Evolutionary conservation across 2,329 filamentous ascomycete genomes (phyloP), one percentile per base, ranked within the genome.

Genomic region (Claviceps citrina): DNA sequence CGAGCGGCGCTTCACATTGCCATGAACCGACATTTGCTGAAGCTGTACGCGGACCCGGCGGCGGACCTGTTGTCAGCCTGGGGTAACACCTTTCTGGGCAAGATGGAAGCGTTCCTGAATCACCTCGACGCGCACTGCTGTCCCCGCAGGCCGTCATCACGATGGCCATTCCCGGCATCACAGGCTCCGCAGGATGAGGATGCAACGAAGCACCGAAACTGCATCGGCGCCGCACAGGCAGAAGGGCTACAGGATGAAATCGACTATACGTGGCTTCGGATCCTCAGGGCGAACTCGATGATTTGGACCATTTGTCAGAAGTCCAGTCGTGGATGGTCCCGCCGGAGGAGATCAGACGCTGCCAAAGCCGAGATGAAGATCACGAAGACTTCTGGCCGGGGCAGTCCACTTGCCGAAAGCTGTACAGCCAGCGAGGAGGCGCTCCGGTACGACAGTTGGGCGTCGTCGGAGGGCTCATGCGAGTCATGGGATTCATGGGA

Each of bases 351-450:
- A 15, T 3, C 20, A 31, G 1, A 12, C 35, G 1, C 15, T 3
- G 18, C 26, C 5, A 43, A 24, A 16, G 38, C 42, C 10, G 24
- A 38, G 1, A 30, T 39, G 0, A 8, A 4, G 0, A 19, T 51
- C 9, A 50, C 49, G 49, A 49, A 45, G 33, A 54, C 47, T 34
- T 36, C 24, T 2, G 49, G 53, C 2, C 33, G 43, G 5, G 44
- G 49, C 6, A 57, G 53, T 20, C 48, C 50, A 1, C 38, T 57
- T 5, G 31, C 38, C 0, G 48, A 50, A 6, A 38, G 40, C 2
- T 44, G 47, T 13, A 16, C 34, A 3, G n/a, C n/a, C n/a, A n/a
- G n/a, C n/a, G n/a, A n/a, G n/a, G n/a, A n/a, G n/a, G n/a, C n/a
- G n/a, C n/a, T n/a, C n/a, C n/a, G n/a, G n/a, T 15, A 27, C 12